A percentile compares a stretch with the other conserved stretches of the same genome.
phyloP scores from a whole-genome alignment of 2,329 filamentous ascomycete genomes.

The Sporothrix schenckii region DNA sequence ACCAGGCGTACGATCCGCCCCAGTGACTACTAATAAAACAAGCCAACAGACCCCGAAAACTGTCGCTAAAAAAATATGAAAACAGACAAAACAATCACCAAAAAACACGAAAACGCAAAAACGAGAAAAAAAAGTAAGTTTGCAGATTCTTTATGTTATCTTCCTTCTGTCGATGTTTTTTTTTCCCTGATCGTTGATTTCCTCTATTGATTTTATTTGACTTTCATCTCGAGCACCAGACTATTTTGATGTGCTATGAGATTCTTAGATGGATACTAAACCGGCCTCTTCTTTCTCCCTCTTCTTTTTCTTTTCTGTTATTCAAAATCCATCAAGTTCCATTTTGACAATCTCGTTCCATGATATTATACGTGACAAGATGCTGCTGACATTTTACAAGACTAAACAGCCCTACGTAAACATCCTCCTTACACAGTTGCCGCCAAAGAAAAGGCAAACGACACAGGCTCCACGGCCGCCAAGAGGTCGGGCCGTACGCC shows the following conservation, averaged over 20 bases:
- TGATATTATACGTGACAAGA: not conserved
- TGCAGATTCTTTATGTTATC: too few species aligned
- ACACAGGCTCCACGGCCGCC: constrained; percentile 48
- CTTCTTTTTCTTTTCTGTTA: not conserved
- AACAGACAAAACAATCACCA: not conserved
- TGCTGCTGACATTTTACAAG: too few species aligned
- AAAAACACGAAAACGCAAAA: not conserved
- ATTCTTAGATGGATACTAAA: not conserved
- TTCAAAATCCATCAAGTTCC: not conserved
- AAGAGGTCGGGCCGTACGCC: constrained; percentile 51
- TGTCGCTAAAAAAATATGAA: not conserved
- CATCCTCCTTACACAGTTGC: constrained; percentile 2
- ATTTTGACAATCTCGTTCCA: not conserved
- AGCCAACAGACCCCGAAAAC: too few species aligned
- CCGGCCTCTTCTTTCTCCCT: too few species aligned
- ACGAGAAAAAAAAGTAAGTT: not conserved
- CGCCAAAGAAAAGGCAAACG: constrained; percentile 50
- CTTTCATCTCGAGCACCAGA: not conserved
- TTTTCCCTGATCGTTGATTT: not conserved
- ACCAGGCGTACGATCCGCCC: not conserved
- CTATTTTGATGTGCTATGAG: not conserved
- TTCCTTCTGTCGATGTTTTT: not conserved
- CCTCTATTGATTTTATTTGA: not conserved
- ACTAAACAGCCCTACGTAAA: too few species aligned
- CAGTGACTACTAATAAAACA: not conserved